Conservation (phyloP, 192 early-diverging fungal species). For the Podochytrium sp. region DNA sequence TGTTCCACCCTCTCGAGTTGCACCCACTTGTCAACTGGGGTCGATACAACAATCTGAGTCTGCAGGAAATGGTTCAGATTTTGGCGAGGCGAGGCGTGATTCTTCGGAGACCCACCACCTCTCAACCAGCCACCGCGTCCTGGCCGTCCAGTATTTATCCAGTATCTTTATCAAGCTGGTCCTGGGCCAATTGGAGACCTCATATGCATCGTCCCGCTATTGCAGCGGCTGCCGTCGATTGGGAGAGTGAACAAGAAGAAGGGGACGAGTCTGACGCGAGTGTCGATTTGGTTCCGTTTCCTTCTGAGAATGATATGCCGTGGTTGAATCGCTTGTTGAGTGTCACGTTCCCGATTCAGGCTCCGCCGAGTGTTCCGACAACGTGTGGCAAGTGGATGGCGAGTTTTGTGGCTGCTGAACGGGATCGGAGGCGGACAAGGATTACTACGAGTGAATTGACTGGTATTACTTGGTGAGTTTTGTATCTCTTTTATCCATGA, state of each 20-base stretch:
- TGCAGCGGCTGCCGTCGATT: neutral
- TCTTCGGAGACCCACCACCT: neutral
- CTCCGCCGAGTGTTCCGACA: conserved; percentile 5
- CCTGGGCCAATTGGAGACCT: conserved; percentile 2
- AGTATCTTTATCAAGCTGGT: neutral
- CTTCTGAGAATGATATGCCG: conserved; percentile 1
- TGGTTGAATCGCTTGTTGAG: conserved; percentile 19
- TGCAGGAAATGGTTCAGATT: neutral
- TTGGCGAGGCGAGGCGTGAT: conserved; percentile 14
- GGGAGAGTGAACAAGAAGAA: neutral
- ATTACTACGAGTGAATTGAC: conserved; percentile 6
- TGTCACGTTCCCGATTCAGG: conserved; percentile 19
- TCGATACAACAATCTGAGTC: neutral
- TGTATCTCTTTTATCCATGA: neutral
- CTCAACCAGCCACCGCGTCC: neutral
- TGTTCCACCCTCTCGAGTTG: conserved; percentile 26
- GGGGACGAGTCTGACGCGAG: neutral
- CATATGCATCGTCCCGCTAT: neutral
- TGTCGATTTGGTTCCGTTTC: neutral
- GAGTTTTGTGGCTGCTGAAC: conserved; percentile 6
- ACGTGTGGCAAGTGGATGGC: conserved; percentile 5
- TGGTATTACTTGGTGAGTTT: neutral
- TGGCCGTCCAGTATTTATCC: conserved; percentile 20
- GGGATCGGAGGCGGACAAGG: neutral
- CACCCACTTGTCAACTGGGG: conserved; percentile 26